A percentile compares a stretch with the other conserved stretches of the same genome.
Evolutionary conservation across 345 rosid genomes (phyloP).

Genomic region (Pistacia vera): DNA sequence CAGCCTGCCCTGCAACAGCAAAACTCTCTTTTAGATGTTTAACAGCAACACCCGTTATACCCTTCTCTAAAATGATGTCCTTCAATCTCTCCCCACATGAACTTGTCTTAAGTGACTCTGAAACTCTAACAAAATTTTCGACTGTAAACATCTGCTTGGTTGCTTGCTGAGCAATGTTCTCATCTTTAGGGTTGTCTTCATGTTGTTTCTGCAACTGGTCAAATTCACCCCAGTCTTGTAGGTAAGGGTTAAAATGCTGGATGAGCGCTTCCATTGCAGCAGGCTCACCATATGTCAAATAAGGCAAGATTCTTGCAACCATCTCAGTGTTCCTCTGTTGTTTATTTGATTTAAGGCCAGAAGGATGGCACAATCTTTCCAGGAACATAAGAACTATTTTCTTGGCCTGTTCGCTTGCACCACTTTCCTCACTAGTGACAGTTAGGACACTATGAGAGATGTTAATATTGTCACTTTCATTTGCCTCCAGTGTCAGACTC

Average conservation of each 20-base stretch:
- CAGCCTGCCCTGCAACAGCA: conserved; percentile 76
- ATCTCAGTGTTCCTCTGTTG: conserved; percentile 98
- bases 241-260: conserved; percentile 83
- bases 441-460: conserved; percentile 76
- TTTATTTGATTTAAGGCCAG: conserved; percentile 87
- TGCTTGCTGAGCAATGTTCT: conserved; percentile 65
- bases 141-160: conserved; percentile 73
- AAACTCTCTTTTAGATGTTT: conserved; percentile 73
- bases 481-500: conserved; percentile 92
- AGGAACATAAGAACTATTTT: conserved; percentile 95
- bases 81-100: conserved; percentile 96
- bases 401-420: conserved; percentile 92
- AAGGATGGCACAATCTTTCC: conserved; percentile 89
- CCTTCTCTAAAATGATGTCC: conserved; percentile 88
- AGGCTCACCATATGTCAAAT: conserved; percentile 97
- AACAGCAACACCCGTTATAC: conserved; percentile 81
- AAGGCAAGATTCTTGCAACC: conserved; percentile 98
- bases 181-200: conserved; percentile 77
- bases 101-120: conserved; percentile 97
- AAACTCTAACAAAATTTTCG: conserved; percentile 92
- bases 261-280: conserved; percentile 98
- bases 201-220: conserved; percentile 73
- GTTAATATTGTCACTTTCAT: conserved; percentile 85
- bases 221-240: conserved; percentile 90
- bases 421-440: conserved; percentile 82